Base-by-base conservation (phyloP, 2,329 filamentous ascomycete species). In the Penicillium sclerotiorum region DNA sequence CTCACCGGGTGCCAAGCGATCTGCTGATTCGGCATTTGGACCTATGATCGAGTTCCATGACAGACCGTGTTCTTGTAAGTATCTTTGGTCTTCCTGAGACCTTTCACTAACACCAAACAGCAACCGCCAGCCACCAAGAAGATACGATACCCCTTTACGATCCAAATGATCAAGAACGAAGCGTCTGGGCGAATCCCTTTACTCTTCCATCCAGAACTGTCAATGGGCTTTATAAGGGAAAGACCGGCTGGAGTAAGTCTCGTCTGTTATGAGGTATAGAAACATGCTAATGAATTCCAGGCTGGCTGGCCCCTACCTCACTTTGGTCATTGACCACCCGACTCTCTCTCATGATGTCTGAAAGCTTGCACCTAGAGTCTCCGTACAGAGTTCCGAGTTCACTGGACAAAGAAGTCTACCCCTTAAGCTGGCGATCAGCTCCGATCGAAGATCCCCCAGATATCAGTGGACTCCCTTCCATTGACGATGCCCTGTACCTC, bases 181-280 rank as follows among this genome's bases (percentile, higher is more conserved):
- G 50, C 37, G 53, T 58, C 23, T 64, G 61, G 60, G 57, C 56
- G 4, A 64, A 53, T 23, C 59, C 56, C 3, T 61, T 64, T 17
- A 57, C 51, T 5, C 43, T 58, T 6, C 56, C 56, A 1, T 59
- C 57, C 1, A 43, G 38, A 5, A 59, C 48, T 5, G 53, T 62
- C 21, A 58, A 55, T 8, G 49, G 55, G 32, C 47, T 46, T 8
- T 25, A 58, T 15, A 53, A 53, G n/a, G 47, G 48, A 2, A 60
- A 58, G 13, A 49, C 49, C 3, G 65, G 63, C 8, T 74, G 72
- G 72, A 72, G 72, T 74, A 48, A 47, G 68, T 63, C 4, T 25
- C n/a, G 15, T 9, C 3, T 8, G 33, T 35, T 5, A 47, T 21
- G 27, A 32, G 1, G 12, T 5, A 40, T 5, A 23, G 17, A 5